Base-by-base conservation (phyloP, 352 stramenopile species). In the Sclerospora graminicola region DNA sequence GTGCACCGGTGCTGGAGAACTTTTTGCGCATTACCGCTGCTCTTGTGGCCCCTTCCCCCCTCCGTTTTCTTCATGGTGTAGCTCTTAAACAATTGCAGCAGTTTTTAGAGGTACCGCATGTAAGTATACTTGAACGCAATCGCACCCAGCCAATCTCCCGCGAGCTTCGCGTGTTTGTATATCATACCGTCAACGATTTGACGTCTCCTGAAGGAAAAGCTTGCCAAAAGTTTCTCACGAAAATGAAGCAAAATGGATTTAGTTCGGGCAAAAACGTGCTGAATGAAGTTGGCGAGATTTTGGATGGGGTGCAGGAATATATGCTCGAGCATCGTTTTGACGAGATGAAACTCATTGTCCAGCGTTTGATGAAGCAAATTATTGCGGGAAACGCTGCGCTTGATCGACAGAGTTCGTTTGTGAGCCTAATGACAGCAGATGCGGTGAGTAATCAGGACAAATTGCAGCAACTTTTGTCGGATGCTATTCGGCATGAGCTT, bases 251-350 rank as follows among this genome's bases (percentile, higher is more conserved):
- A 8, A 69, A 54, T 39, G 60, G 60, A 11, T 61, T 69, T 0
- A 71, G 69, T 10, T 48, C 55, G 8, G 57, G 62, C 14, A 75
- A 73, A 43, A 81, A 80, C 39, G 28, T 85, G 24, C 40, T 91
- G 8, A 66, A 91, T 41, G 74, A 85, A 42, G 66, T 89, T 9
- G 80, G 74, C 5, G 69, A 83, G 7, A 82, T 89, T 41, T 65
- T 91, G 23, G 80, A 91, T 36, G 74, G 63, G 27, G 72, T 91
- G 7, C 80, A 91, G 51, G 74, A 87, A 51, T 89, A 91, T 30
- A 91, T 91, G 80, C 68, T 91, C 2, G 74, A 89, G 45, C 77
- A 91, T 36, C 76, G 80, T 0, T 88, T 74, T 37, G 72, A 84
- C 20, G 80, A 91, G 36, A 89, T 91, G 74, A 57, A 66, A 18